Conservation (phyloP, 2,329 filamentous ascomycete species). For the Penicillium sp. region DNA sequence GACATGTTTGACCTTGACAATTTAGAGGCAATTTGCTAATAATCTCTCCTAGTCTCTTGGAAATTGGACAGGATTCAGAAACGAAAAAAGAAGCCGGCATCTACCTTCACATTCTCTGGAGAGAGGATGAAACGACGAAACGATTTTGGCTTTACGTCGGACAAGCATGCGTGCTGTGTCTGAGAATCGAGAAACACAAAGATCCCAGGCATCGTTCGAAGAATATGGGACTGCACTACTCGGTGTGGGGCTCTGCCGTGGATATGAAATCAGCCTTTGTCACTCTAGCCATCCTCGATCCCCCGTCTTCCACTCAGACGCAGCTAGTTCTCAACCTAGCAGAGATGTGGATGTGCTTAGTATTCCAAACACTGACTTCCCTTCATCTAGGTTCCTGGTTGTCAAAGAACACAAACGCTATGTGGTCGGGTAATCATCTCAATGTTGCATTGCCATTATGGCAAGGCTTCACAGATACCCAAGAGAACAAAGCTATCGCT, state of each 20-base stretch:
- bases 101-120: constrained; percentile 16
- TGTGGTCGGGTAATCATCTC: constrained; percentile 13
- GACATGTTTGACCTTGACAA: not conserved
- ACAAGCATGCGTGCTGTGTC: constrained; percentile 6
- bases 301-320: not conserved
- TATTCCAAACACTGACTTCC: constrained; percentile 12
- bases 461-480: constrained; percentile 3
- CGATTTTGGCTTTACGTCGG: constrained; percentile 15
- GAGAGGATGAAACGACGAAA: not conserved
- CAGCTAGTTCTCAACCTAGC: constrained; percentile 10
- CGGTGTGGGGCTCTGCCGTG: constrained; percentile 9
- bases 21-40: not conserved
- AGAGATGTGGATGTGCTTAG: constrained; percentile 15
- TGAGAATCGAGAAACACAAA: constrained; percentile 8
- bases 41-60: not conserved
- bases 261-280: constrained; percentile 16
- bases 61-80: not conserved
- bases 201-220: not conserved
- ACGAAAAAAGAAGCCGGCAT: not conserved
- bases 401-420: not conserved
- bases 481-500: not conserved
- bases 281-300: constrained; percentile 1
- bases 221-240: constrained; percentile 9
- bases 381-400: constrained; percentile 9
- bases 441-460: constrained; percentile 16